Evolutionary conservation across 2,329 filamentous ascomycete species (phyloP).

Genomic region (Podosphaera xanthii): DNA sequence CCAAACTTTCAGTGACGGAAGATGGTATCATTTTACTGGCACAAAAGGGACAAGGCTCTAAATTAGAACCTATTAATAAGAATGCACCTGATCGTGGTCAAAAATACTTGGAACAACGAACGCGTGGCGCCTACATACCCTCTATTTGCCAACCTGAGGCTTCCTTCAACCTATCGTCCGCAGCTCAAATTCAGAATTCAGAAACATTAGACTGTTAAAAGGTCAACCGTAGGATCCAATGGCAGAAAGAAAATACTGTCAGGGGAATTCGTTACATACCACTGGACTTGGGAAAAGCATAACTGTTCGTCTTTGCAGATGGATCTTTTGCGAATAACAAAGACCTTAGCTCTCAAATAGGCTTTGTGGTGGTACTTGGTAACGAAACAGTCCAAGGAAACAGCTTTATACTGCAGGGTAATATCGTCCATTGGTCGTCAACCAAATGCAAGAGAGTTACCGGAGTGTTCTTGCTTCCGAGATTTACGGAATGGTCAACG

Average conservation of each 20-base stretch:
- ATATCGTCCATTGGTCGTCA: background rate
- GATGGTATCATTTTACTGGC: background rate
- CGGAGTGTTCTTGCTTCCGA: background rate
- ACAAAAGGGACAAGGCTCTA: background rate
- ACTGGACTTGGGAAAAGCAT: background rate
- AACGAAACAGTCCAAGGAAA: too few relatives aligned
- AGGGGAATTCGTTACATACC: background rate
- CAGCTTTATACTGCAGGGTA: background rate
- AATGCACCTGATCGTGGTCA: background rate
- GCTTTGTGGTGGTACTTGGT: too few relatives aligned
- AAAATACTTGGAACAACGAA: background rate
- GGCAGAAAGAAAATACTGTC: background rate
- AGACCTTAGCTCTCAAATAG: too few relatives aligned
- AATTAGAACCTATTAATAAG: background rate
- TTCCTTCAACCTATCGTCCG: background rate
- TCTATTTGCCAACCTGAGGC: too few relatives aligned
- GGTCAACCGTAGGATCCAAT: background rate
- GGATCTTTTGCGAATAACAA: background rate
- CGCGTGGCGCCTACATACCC: too few relatives aligned
- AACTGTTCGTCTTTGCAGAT: slow-evolving; percentile 1
- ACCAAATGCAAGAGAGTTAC: slow-evolving; percentile 1
- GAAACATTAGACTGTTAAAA: background rate
- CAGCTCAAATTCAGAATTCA: background rate
- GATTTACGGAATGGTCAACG: background rate
- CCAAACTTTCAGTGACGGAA: too few relatives aligned